Conservation (phyloP, 352 stramenopile species). For the Globisporangium lucens region DNA sequence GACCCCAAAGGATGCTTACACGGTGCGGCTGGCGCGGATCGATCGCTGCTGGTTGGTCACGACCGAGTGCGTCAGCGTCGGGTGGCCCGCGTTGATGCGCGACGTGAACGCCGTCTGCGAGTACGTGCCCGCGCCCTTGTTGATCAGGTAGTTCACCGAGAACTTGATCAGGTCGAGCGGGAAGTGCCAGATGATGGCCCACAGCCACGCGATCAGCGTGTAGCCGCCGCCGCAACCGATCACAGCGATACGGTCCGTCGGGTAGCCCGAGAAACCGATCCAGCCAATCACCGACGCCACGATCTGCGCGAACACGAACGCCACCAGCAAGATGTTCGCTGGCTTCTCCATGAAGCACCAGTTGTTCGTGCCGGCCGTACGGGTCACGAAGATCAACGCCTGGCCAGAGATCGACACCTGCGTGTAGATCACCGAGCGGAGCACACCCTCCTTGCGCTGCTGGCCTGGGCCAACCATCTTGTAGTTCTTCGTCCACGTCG, state of each 20-base stretch:
- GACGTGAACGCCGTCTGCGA: constrained; percentile 60
- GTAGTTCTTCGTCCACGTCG: constrained; percentile 60
- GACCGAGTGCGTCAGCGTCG: constrained; percentile 54
- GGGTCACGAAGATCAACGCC: constrained; percentile 73
- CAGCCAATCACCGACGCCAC: constrained; percentile 62
- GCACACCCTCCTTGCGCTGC: constrained; percentile 65
- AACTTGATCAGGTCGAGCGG: constrained; percentile 79
- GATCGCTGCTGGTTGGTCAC: constrained; percentile 62
- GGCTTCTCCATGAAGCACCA: constrained; percentile 73
- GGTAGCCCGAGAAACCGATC: constrained; percentile 69
- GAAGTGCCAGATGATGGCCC: constrained; percentile 68
- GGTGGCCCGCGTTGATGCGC: constrained; percentile 74
- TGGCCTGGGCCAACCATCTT: constrained; percentile 58
- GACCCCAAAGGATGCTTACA: constrained; percentile 25
- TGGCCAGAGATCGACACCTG: constrained; percentile 76
- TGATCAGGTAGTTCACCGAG: constrained; percentile 59
- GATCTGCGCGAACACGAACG: constrained; percentile 67
- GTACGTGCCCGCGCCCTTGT: constrained; percentile 49
- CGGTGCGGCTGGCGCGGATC: constrained; percentile 61
- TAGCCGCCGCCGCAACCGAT: constrained; percentile 64
- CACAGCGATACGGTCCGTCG: constrained; percentile 56
- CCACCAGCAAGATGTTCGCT: constrained; percentile 58
- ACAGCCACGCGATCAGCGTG: constrained; percentile 64
- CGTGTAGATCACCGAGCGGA: constrained; percentile 65
- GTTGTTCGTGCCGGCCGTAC: constrained; percentile 69